Base-by-base conservation (phyloP, 129 eudicot species). In the Arctium lappa region DNA sequence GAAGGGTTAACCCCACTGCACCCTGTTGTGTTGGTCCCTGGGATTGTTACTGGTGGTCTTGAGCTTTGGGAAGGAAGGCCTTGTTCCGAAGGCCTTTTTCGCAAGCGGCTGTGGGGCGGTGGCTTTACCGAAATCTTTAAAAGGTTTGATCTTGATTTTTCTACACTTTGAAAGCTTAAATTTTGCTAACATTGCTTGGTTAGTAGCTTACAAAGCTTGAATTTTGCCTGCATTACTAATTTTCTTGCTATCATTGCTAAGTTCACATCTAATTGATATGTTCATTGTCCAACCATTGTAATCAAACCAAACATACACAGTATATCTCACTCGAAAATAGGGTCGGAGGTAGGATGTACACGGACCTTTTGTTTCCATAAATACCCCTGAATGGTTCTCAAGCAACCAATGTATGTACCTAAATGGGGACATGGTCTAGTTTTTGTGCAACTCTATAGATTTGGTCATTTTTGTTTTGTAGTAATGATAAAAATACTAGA, bases 1-100 rank as follows among this genome's bases (percentile, higher is more conserved):
- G 94, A 94, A 74, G 98, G 97, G 37, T 42, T 94, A 77, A 86
- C 88, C 42, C 91, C 96, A 0, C 85, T 85, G 39, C 97, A 94
- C 84, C 98, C 98, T 2, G 97, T 94, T 46, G 94, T 94, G 77
- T 53, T 94, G 79, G 91, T 94, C 79, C 98, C 98, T 62, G 98
- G 98, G 84, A 92, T 94, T 79, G 92, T 94, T 66, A 92, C 98
- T 12, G 97, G 97, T 37, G 97, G 98, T 33, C 97, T 94, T 72
- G 98, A 94, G 96, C 94, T 94, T 13, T 92, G 98, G 98, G 97
- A 94, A 84, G 98, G 98, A 16, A 88, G 83, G 88, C 94, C 98
- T 76, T 94, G 98, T 84, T 73, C 96, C 5, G 89, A 91, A 1
- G 94, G 94, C 29, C 90, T 94, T 27, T 94, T 94, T 50, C 89